A percentile compares a stretch with the other conserved stretches of the same genome.
Evolutionary conservation across 495 filamentous ascomycete genomes (phyloP).

Genomic region (Evernia prunastri): DNA sequence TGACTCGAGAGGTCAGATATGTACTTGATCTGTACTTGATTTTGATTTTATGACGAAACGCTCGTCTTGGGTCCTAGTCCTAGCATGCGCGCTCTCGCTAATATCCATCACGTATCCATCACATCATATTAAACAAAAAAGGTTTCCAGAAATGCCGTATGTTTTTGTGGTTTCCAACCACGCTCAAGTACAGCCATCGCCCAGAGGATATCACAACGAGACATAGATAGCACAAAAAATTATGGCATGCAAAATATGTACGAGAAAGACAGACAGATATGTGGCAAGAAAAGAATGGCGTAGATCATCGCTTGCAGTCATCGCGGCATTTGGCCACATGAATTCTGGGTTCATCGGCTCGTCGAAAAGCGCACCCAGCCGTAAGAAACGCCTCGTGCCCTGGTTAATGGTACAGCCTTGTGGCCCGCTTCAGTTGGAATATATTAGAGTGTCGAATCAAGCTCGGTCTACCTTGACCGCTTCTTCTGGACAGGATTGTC

Average conservation of each 20-base stretch:
- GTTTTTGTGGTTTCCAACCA: neutral
- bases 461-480: slow-evolving; percentile 19
- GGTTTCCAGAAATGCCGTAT: neutral
- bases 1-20: neutral
- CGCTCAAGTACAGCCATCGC: neutral
- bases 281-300: neutral
- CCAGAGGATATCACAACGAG: slow-evolving; percentile 3
- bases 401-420: neutral
- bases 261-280: neutral
- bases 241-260: neutral
- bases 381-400: neutral
- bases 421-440: neutral
- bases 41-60: no score
- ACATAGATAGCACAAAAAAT: neutral
- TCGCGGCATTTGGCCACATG: neutral
- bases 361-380: neutral
- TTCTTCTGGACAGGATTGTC: slow-evolving; percentile 19
- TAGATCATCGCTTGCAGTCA: neutral
- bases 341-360: neutral
- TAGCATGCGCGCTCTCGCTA: neutral
- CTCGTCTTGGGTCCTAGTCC: neutral
- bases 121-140: neutral
- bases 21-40: neutral
- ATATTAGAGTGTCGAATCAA: neutral
- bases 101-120: neutral